Percentiles rank a stretch among this genome's conserved stretches.
Evolutionary conservation across 1,284 basidiomycete species (phyloP).

Genomic region (Athelia psychrophila): DNA sequence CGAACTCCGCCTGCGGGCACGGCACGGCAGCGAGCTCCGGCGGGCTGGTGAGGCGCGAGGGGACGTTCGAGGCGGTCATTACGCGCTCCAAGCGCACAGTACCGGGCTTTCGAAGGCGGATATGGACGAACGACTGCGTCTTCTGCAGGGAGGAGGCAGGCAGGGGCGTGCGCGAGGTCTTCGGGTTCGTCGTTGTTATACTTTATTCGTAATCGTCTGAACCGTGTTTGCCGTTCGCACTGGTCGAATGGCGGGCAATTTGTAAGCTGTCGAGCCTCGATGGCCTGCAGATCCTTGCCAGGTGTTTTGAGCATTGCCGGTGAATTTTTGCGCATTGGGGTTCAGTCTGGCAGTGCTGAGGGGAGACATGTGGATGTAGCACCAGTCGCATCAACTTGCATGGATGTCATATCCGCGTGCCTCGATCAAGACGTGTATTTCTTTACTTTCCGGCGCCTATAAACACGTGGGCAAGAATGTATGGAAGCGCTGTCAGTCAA

Average conservation of each 20-base stretch:
- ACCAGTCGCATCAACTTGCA: too few species aligned
- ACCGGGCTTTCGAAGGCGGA: slow-evolving; percentile 71
- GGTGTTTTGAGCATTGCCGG: slow-evolving; percentile 92
- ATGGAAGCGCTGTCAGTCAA: too few species aligned
- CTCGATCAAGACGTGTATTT: too few species aligned
- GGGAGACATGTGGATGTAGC: slow-evolving; percentile 88
- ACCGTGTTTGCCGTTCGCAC: slow-evolving; percentile 28
- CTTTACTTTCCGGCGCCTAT: too few species aligned
- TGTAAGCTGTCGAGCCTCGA: slow-evolving; percentile 63
- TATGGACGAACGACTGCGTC: slow-evolving; percentile 71
- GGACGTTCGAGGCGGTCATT: slow-evolving; percentile 50
- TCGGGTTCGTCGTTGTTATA: slow-evolving; percentile 46
- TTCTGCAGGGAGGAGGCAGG: slow-evolving; percentile 47
- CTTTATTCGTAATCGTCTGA: slow-evolving; percentile 55
- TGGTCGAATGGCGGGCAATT: slow-evolving; percentile 22
- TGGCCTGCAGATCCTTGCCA: slow-evolving; percentile 61
- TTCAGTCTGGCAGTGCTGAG: slow-evolving; percentile 86
- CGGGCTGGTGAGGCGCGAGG: slow-evolving; percentile 62
- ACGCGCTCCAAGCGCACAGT: slow-evolving; percentile 72
- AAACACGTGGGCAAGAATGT: too few species aligned
- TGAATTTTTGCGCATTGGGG: slow-evolving; percentile 63
- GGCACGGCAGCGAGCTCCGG: slow-evolving; percentile 76
- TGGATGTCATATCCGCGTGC: too few species aligned
- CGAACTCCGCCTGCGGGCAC: slow-evolving; percentile 77
- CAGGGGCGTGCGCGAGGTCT: slow-evolving; percentile 24